Evolutionary conservation across 73 alveolate species (phyloP).

Genomic region (Symbiodinium pilosum): DNA sequence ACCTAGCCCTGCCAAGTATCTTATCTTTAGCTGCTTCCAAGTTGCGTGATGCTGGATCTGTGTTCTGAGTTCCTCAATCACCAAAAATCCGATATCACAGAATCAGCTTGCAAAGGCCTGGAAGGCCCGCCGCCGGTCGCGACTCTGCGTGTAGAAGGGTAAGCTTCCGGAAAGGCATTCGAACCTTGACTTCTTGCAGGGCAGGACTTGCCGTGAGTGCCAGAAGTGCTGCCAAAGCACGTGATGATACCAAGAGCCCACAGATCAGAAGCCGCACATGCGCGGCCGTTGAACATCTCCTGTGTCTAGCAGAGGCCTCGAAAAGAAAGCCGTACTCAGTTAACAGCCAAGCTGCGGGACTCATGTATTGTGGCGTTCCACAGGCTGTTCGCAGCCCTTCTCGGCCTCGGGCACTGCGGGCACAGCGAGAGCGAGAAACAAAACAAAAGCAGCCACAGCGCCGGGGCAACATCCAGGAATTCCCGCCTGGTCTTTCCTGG

Average conservation of each 20-base stretch:
- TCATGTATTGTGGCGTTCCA: slow-evolving; percentile 92
- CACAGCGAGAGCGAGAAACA: not conserved
- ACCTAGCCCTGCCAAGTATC: too few relatives aligned
- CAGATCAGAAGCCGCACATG: slow-evolving; percentile 73
- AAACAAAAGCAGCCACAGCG: too few relatives aligned
- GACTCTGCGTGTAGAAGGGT: slow-evolving; percentile 81
- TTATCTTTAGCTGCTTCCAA: too few relatives aligned
- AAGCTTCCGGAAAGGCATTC: slow-evolving; percentile 85
- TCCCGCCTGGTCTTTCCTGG: slow-evolving; percentile 68
- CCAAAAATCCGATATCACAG: too few relatives aligned
- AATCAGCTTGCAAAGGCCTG: too few relatives aligned
- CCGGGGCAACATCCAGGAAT: too few relatives aligned
- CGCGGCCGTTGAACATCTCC: slow-evolving; percentile 90
- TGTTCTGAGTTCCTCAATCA: not conserved
- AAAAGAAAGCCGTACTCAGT: not conserved
- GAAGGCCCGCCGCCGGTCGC: slow-evolving; percentile 89
- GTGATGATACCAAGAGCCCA: slow-evolving; percentile 92
- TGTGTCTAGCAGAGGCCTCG: too few relatives aligned
- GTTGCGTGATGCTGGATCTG: not conserved
- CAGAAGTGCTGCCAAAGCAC: not conserved
- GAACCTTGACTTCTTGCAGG: not conserved
- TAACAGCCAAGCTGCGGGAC: slow-evolving; percentile 1
- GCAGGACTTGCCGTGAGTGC: too few relatives aligned
- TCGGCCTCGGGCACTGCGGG: not conserved
- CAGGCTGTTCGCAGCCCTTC: slow-evolving; percentile 88